A percentile compares a stretch with the other conserved stretches of the same genome.
These are phyloP conservation scores for Trifolium fragiferum DNA, from an alignment of 306 rosid species.

Conservation along the genomic window DNA sequence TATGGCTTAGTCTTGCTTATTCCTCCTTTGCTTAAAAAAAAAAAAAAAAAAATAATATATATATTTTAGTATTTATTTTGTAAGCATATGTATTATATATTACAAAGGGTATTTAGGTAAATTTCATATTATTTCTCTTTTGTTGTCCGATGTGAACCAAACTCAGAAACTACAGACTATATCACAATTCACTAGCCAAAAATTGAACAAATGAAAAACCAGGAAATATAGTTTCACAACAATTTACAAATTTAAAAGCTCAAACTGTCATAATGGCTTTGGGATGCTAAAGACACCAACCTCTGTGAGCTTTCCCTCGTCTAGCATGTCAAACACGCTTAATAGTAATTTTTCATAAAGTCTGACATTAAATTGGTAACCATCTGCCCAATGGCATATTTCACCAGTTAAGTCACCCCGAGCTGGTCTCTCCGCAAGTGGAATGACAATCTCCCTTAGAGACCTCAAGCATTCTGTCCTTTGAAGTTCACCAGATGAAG, in stretches of 20 bases:
- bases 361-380: conserved; percentile 87
- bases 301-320: conserved; percentile 94
- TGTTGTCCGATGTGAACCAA: background rate
- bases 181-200: too few species aligned
- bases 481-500: conserved; percentile 89
- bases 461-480: conserved; percentile 92
- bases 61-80: too few species aligned
- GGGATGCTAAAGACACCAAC: conserved; percentile 60
- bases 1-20: too few species aligned
- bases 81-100: too few species aligned
- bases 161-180: too few species aligned
- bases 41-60: too few species aligned
- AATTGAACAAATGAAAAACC: conserved; percentile 1
- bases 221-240: conserved; percentile 19
- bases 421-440: conserved; percentile 96
- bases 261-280: conserved; percentile 27
- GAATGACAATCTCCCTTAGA: conserved; percentile 79
- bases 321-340: conserved; percentile 95
- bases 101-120: too few species aligned
- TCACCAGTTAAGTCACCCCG: conserved; percentile 99
- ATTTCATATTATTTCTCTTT: background rate
- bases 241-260: conserved; percentile 38
- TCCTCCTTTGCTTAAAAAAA: too few species aligned
- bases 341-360: conserved; percentile 90
- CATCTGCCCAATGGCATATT: conserved; percentile 99